phyloP scores from a whole-genome alignment of 129 eudicot genomes.

The Chrysanthemum makinoi region DNA sequence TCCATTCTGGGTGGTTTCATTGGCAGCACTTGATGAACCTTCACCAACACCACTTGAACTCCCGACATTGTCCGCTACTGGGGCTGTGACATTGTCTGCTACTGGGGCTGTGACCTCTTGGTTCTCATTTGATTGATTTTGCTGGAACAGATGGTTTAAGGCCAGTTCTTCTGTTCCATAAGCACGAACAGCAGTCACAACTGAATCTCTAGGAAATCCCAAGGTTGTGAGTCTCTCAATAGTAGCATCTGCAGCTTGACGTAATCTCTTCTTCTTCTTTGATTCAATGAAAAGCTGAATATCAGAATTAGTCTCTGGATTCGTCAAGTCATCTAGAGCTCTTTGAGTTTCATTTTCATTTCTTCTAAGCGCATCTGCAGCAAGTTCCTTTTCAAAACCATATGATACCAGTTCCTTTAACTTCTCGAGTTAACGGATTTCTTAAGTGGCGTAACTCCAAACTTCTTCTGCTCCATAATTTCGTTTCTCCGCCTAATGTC shows the following conservation, averaged over 20 bases:
- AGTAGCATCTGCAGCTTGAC: constrained; percentile 41
- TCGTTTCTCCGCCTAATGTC: too few species aligned
- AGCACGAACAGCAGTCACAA: constrained; percentile 48
- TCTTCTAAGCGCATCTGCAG: too few species aligned
- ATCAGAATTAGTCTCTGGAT: too few species aligned
- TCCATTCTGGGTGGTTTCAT: constrained; percentile 24
- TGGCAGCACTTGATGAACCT: constrained; percentile 23
- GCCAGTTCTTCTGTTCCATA: constrained; percentile 56
- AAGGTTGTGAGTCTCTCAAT: constrained; percentile 55
- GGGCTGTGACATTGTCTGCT: constrained; percentile 22
- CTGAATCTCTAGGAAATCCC: constrained; percentile 82
- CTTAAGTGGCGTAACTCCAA: too few species aligned
- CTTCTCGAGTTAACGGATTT: too few species aligned
- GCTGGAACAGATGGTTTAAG: constrained; percentile 48
- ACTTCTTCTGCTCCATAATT: too few species aligned
- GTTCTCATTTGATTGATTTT: constrained; percentile 17
- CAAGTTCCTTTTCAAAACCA: too few species aligned
- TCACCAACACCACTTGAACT: constrained; percentile 30
- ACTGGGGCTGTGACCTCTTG: constrained; percentile 21
- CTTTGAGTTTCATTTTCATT: too few species aligned
- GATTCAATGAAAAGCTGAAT: too few species aligned
- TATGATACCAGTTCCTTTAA: too few species aligned
- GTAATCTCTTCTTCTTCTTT: too few species aligned
- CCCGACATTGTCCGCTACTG: constrained; percentile 18
- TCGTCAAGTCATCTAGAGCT: too few species aligned